phyloP scores from a whole-genome alignment of 116 monocot genomes.

The Cymodocea nodosa region DNA sequence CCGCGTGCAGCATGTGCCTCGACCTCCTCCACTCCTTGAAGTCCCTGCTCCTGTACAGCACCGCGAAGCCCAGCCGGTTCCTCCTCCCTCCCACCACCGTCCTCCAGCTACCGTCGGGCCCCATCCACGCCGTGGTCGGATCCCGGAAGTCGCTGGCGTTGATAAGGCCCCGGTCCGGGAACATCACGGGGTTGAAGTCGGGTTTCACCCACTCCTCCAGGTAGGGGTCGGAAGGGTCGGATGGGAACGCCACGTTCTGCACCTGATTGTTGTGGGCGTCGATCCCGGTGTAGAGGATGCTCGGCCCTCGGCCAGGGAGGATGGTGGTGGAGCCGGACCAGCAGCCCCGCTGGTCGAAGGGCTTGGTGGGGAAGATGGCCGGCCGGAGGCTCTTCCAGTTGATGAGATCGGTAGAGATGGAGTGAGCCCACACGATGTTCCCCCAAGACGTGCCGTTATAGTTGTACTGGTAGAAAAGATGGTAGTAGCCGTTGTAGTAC shows the following conservation, averaged over 20 bases:
- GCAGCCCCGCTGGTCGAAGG: slow-evolving; percentile 43
- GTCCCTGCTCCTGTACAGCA: slow-evolving; percentile 35
- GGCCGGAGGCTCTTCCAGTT: slow-evolving; percentile 28
- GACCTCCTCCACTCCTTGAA: slow-evolving; percentile 34
- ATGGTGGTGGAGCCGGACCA: slow-evolving; percentile 61
- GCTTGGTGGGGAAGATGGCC: slow-evolving; percentile 23
- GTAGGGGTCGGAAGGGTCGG: slow-evolving; percentile 18
- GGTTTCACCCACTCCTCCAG: slow-evolving; percentile 24
- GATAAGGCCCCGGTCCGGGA: background rate
- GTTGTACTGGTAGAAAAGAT: slow-evolving; percentile 74
- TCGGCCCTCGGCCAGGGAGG: slow-evolving; percentile 11
- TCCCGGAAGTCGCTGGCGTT: slow-evolving; percentile 15
- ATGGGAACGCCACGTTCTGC: slow-evolving; percentile 21
- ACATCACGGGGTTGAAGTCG: slow-evolving; percentile 23
- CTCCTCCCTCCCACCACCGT: slow-evolving; percentile 11
- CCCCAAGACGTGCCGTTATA: slow-evolving; percentile 46
- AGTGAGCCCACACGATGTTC: slow-evolving; percentile 56
- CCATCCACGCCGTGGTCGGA: slow-evolving; percentile 22
- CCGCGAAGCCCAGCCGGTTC: background rate
- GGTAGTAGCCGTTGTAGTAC: slow-evolving; percentile 68
- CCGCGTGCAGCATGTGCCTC: slow-evolving; percentile 30
- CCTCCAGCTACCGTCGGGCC: slow-evolving; percentile 18
- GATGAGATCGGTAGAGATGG: slow-evolving; percentile 41
- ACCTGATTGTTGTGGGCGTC: slow-evolving; percentile 10
- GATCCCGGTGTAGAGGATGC: slow-evolving; percentile 27